phyloP scores from a whole-genome alignment of 2,329 filamentous ascomycete species.

The Leptosphaerulina australis region DNA sequence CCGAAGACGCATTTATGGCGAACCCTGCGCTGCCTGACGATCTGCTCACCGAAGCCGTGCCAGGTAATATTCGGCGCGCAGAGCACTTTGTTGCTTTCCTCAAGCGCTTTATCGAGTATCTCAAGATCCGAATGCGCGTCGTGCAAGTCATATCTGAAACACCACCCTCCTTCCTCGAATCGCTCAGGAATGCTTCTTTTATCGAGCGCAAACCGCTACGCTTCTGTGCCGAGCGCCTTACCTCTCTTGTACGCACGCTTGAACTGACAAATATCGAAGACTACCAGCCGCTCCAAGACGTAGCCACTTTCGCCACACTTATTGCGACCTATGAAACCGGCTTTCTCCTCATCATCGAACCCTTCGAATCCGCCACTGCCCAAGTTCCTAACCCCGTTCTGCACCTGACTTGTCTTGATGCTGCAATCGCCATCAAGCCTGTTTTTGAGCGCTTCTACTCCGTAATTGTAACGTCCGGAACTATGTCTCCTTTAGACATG shows the following conservation, averaged over 20 bases:
- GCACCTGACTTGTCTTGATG: slow-evolving; percentile 95
- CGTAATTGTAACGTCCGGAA: slow-evolving; percentile 97
- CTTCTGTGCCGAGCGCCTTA: slow-evolving; percentile 93
- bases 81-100: slow-evolving; percentile 96
- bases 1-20: slow-evolving; percentile 96
- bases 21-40: slow-evolving; percentile 95
- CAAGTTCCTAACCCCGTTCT: slow-evolving; percentile 96
- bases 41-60: slow-evolving; percentile 91
- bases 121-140: slow-evolving; percentile 98
- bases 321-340: slow-evolving; percentile 97
- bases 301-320: slow-evolving; percentile 94
- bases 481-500: slow-evolving; percentile 96
- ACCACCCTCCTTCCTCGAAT: slow-evolving; percentile 87
- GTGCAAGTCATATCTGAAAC: slow-evolving; percentile 97
- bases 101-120: slow-evolving; percentile 95
- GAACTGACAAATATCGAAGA: slow-evolving; percentile 98
- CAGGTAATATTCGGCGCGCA: slow-evolving; percentile 92
- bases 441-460: slow-evolving; percentile 98
- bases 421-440: slow-evolving; percentile 95
- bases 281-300: slow-evolving; percentile 94
- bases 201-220: slow-evolving; percentile 94
- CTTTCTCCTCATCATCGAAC: slow-evolving; percentile 94
- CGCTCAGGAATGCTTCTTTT: slow-evolving; percentile 94
- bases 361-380: slow-evolving; percentile 92
- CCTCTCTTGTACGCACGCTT: slow-evolving; percentile 90